Conservation (phyloP, 257 asterid species). For the Gentiana straminea region DNA sequence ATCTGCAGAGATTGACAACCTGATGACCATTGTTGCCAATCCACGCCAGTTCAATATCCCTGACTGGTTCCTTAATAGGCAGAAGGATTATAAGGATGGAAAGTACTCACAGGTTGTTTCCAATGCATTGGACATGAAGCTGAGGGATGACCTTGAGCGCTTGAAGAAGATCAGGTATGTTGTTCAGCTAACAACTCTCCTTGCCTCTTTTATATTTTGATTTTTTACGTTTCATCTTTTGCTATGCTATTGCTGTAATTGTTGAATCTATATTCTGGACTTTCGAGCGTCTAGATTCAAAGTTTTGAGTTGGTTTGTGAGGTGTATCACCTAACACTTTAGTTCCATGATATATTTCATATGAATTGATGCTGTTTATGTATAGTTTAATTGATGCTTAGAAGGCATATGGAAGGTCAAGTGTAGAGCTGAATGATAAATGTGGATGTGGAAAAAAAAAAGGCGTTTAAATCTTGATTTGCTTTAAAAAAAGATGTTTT, state of each 20-base stretch:
- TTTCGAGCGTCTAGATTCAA: too few relatives aligned
- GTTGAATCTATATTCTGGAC: too few relatives aligned
- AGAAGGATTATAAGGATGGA: constrained; percentile 45
- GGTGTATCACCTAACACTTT: too few relatives aligned
- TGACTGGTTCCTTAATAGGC: constrained; percentile 44
- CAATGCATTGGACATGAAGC: constrained; percentile 47
- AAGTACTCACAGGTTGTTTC: constrained; percentile 39
- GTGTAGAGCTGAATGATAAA: too few relatives aligned
- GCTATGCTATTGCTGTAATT: neutral
- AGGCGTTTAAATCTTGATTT: too few relatives aligned
- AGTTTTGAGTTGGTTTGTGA: too few relatives aligned
- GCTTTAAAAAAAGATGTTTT: too few relatives aligned
- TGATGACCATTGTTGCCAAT: constrained; percentile 32
- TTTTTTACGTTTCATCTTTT: neutral
- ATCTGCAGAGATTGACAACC: constrained; percentile 27
- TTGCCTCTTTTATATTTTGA: neutral
- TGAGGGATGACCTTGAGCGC: constrained; percentile 36
- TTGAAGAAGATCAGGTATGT: constrained; percentile 27
- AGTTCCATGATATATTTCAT: too few relatives aligned
- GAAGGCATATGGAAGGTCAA: too few relatives aligned
- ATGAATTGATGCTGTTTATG: too few relatives aligned
- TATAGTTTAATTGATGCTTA: too few relatives aligned
- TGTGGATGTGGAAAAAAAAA: too few relatives aligned
- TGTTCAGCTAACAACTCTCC: neutral
- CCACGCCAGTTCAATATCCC: constrained; percentile 41